Evolutionary conservation across 768 basidiomycete species (phyloP).

Genomic region (Mycena kentingensis): DNA sequence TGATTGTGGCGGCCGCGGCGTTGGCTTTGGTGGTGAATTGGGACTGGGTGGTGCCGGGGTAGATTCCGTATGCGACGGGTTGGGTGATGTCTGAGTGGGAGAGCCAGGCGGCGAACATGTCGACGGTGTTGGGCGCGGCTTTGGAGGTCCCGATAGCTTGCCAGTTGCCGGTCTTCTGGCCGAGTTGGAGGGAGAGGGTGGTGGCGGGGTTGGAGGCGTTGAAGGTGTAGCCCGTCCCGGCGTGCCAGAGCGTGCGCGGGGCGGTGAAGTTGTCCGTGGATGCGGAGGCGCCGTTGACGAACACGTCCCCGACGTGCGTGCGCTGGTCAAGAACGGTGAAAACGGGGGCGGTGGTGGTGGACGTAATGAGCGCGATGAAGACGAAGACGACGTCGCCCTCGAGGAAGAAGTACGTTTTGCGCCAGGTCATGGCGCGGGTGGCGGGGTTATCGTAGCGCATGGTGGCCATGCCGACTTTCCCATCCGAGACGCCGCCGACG

Average conservation of each 20-base stretch:
- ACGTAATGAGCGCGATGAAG: constrained; percentile 29
- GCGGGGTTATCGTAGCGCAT: constrained; percentile 41
- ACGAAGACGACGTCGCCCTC: constrained; percentile 36
- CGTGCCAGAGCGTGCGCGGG: constrained; percentile 36
- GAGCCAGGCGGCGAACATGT: constrained; percentile 44
- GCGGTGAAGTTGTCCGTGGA: constrained; percentile 27
- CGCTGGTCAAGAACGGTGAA: constrained; percentile 40
- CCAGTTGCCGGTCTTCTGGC: constrained; percentile 35
- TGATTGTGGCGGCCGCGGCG: constrained; percentile 19
- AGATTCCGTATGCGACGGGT: constrained; percentile 43
- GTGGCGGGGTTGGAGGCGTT: constrained; percentile 24
- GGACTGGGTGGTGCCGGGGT: constrained; percentile 38
- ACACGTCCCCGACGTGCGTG: constrained; percentile 23
- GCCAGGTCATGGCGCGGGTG: constrained; percentile 32
- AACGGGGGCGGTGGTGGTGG: constrained; percentile 27
- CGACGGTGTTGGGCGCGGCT: constrained; percentile 30
- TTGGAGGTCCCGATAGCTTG: constrained; percentile 34
- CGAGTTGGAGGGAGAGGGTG: constrained; percentile 31
- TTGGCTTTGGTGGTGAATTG: constrained; percentile 31
- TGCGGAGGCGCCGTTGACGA: constrained; percentile 17
- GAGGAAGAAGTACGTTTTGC: constrained; percentile 42
- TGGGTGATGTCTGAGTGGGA: constrained; percentile 28
- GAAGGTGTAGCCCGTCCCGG: constrained; percentile 38
- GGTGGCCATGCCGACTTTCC: constrained; percentile 33
- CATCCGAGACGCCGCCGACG: constrained; percentile 39